Evolutionary conservation across 345 rosid species (phyloP).

Genomic region (Arabidopsis suecica): DNA sequence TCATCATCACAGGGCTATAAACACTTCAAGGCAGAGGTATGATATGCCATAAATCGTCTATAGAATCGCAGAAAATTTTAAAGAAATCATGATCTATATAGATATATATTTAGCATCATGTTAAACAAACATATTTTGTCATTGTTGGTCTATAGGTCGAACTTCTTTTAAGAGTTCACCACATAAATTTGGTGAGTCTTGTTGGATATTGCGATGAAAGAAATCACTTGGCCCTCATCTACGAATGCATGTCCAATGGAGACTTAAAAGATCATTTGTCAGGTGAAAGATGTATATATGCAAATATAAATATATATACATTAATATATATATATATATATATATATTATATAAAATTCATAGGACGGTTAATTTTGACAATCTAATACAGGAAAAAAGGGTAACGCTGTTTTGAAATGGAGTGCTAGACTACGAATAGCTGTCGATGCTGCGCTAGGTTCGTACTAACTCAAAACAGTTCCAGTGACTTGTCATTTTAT

Average conservation of each 20-base stretch:
- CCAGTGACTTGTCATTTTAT: not conserved
- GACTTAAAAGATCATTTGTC: constrained; percentile 37
- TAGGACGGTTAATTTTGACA: not conserved
- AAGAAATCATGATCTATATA: too few species aligned
- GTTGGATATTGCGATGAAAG: constrained; percentile 50
- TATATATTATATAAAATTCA: too few species aligned
- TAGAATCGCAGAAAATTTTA: too few species aligned
- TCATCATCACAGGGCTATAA: constrained; percentile 40
- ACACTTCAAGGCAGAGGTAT: constrained; percentile 36
- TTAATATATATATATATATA: too few species aligned
- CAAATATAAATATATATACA: too few species aligned
- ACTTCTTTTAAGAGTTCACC: constrained; percentile 52
- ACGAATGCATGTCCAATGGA: constrained; percentile 52
- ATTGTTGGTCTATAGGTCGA: constrained; percentile 37
- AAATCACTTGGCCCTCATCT: constrained; percentile 45
- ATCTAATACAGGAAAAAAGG: constrained; percentile 11
- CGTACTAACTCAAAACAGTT: not conserved
- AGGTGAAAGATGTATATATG: not conserved
- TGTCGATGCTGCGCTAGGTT: constrained; percentile 43
- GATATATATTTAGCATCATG: too few species aligned
- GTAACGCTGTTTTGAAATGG: constrained; percentile 41
- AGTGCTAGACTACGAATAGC: constrained; percentile 49
- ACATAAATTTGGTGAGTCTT: constrained; percentile 47
- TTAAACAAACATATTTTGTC: not conserved
- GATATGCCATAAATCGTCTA: not conserved